These are phyloP conservation scores for Hygrocybe coccinea DNA, from an alignment of 768 basidiomycete genomes.

Conservation along the genomic window DNA sequence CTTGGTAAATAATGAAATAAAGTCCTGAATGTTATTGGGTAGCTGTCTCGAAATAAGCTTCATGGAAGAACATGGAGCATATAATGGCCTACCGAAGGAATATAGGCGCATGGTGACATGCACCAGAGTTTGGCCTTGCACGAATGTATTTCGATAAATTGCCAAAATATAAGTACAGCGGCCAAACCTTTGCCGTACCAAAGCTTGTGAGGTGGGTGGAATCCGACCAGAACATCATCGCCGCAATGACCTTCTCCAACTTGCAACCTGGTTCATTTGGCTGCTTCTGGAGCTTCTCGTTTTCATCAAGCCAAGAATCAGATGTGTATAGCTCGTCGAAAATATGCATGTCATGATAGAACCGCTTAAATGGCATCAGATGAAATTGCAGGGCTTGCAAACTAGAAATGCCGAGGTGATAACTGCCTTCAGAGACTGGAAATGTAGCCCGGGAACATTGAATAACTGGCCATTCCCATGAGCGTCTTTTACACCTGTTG, in stretches of 20 bases:
- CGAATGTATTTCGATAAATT: slow-evolving; percentile 33
- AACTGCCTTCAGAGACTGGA: slow-evolving; percentile 20
- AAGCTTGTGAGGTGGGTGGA: slow-evolving; percentile 24
- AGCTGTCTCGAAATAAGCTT: slow-evolving; percentile 19
- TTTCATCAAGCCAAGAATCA: slow-evolving; percentile 11
- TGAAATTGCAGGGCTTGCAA: slow-evolving; percentile 19
- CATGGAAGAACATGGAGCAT: slow-evolving; percentile 9
- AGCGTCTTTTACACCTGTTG: slow-evolving; percentile 14
- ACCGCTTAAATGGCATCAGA: slow-evolving; percentile 22
- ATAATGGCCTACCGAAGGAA: slow-evolving; percentile 23
- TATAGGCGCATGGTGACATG: slow-evolving; percentile 32
- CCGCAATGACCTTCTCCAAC: slow-evolving; percentile 18
- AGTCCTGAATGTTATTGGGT: slow-evolving; percentile 8
- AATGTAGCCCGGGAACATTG: slow-evolving; percentile 23
- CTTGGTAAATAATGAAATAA: too few relatives aligned
- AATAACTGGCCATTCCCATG: slow-evolving; percentile 15
- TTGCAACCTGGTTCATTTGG: not conserved
- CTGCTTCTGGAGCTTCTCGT: slow-evolving; percentile 4
- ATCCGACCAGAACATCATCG: slow-evolving; percentile 28
- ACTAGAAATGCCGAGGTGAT: slow-evolving; percentile 21
- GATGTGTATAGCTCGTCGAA: slow-evolving; percentile 23
- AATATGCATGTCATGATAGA: slow-evolving; percentile 20
- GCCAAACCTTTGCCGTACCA: slow-evolving; percentile 28
- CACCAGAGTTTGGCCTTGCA: slow-evolving; percentile 14
- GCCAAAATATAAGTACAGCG: slow-evolving; percentile 31